Evolutionary conservation across 305 asterid species (phyloP).

Genomic region (Rubia balearica): DNA sequence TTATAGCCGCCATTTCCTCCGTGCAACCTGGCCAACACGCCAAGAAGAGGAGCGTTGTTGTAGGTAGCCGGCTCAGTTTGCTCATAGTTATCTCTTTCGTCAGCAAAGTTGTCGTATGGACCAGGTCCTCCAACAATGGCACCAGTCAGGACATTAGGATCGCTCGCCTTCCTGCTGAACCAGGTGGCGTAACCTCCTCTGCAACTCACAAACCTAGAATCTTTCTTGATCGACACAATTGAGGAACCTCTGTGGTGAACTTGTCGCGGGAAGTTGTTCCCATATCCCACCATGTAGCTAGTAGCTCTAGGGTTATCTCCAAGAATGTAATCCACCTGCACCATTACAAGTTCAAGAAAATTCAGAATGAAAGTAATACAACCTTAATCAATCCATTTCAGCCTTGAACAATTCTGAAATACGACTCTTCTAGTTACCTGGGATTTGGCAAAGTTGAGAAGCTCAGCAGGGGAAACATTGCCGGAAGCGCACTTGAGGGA

Average conservation of each 20-base stretch:
- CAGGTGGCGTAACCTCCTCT: conserved; percentile 96
- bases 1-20: conserved; percentile 65
- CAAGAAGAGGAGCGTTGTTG: conserved; percentile 86
- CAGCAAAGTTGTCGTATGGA: conserved; percentile 94
- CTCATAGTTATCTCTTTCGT: conserved; percentile 84
- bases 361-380: not conserved
- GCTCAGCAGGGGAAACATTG: conserved; percentile 57
- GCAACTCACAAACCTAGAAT: conserved; percentile 68
- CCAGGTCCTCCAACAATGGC: conserved; percentile 98
- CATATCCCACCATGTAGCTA: conserved; percentile 98
- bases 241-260: conserved; percentile 97
- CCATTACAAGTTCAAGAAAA: not conserved
- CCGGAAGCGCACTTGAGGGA: conserved; percentile 56
- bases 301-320: conserved; percentile 99
- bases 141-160: conserved; percentile 84
- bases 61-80: conserved; percentile 99
- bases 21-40: conserved; percentile 72
- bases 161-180: conserved; percentile 67
- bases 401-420: not conserved
- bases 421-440: conserved; percentile 41
- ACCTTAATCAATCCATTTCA: too few relatives aligned
- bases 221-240: conserved; percentile 73
- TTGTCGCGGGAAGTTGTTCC: conserved; percentile 78
- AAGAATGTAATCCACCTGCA: conserved; percentile 85
- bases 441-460: conserved; percentile 78